phyloP scores from a whole-genome alignment of 2,329 filamentous ascomycete species.

The Aciculosporium take region DNA sequence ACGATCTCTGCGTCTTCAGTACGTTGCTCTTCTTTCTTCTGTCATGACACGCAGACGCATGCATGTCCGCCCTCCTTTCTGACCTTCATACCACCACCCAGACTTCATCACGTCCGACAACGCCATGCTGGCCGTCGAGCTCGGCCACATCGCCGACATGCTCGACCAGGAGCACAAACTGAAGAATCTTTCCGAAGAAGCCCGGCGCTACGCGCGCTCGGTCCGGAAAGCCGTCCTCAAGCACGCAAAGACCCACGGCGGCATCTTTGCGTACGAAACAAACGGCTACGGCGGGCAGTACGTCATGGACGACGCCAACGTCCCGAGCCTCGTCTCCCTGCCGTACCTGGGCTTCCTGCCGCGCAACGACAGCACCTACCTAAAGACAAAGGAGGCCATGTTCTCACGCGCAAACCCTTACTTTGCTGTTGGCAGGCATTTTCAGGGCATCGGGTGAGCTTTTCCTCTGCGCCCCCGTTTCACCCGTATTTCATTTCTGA shows the following conservation, averaged over 20 bases:
- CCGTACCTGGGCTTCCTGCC: slow-evolving; percentile 49
- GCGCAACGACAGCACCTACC: slow-evolving; percentile 50
- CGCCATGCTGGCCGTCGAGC: slow-evolving; percentile 31
- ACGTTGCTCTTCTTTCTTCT: background rate
- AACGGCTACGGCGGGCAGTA: slow-evolving; percentile 56
- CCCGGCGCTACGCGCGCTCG: slow-evolving; percentile 32
- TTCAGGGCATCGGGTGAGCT: slow-evolving; percentile 16
- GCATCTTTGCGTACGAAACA: slow-evolving; percentile 66
- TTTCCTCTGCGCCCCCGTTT: background rate
- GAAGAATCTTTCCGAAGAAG: slow-evolving; percentile 45
- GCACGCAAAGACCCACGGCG: slow-evolving; percentile 28
- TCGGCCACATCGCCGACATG: slow-evolving; percentile 42
- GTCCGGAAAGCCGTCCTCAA: slow-evolving; percentile 52
- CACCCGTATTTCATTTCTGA: background rate
- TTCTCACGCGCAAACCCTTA: slow-evolving; percentile 67
- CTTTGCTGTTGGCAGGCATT: slow-evolving; percentile 27
- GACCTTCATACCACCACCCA: slow-evolving; percentile 9
- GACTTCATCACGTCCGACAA: slow-evolving; percentile 31
- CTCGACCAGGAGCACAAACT: slow-evolving; percentile 56
- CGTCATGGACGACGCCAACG: slow-evolving; percentile 60
- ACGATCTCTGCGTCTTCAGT: slow-evolving; percentile 62
- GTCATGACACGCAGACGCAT: background rate
- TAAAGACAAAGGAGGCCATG: slow-evolving; percentile 68
- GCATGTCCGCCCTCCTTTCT: background rate
- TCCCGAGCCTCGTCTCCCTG: slow-evolving; percentile 50